Percentiles rank a stretch among this genome's conserved stretches.
phyloP scores from a whole-genome alignment of 352 stramenopile genomes.

The Pythium chondricola region DNA sequence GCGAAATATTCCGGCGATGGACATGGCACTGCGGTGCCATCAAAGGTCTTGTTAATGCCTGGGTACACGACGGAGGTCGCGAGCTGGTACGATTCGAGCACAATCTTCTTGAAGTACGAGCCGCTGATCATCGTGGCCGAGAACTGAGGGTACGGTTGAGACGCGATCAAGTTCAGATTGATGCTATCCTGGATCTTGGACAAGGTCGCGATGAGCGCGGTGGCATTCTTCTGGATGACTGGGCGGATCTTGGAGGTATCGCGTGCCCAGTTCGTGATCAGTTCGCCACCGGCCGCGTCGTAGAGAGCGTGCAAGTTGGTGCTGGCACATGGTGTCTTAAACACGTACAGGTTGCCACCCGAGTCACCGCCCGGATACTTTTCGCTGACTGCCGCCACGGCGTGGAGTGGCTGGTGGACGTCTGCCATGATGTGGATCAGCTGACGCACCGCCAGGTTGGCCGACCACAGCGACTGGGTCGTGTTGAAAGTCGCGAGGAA shows the following conservation, averaged over 20 bases:
- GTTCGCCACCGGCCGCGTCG: slow-evolving; percentile 47
- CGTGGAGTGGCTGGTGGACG: slow-evolving; percentile 57
- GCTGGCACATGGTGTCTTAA: slow-evolving; percentile 37
- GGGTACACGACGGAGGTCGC: slow-evolving; percentile 19
- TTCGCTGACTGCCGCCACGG: slow-evolving; percentile 34
- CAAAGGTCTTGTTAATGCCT: slow-evolving; percentile 18
- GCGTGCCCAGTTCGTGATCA: slow-evolving; percentile 50
- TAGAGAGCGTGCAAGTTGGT: slow-evolving; percentile 65
- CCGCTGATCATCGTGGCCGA: slow-evolving; percentile 1
- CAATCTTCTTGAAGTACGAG: slow-evolving; percentile 11
- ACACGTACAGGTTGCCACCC: slow-evolving; percentile 56
- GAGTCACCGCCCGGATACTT: slow-evolving; percentile 43
- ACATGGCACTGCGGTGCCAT: slow-evolving; percentile 25
- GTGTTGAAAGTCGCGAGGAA: slow-evolving; percentile 47
- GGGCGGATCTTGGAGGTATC: slow-evolving; percentile 11
- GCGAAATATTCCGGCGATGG: slow-evolving; percentile 31
- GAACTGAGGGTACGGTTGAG: slow-evolving; percentile 16
- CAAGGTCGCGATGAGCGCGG: slow-evolving; percentile 26
- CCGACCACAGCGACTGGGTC: slow-evolving; percentile 55
- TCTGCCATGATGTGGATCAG: slow-evolving; percentile 72
- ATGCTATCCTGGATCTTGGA: slow-evolving; percentile 11
- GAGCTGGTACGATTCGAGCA: slow-evolving; percentile 25
- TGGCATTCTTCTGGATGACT: slow-evolving; percentile 30
- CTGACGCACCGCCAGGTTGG: slow-evolving; percentile 53
- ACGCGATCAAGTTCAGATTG: slow-evolving; percentile 7